These are phyloP conservation scores for Oropetium thomaeum DNA, from an alignment of 176 grass and related monocot species.

Conservation along the genomic window DNA sequence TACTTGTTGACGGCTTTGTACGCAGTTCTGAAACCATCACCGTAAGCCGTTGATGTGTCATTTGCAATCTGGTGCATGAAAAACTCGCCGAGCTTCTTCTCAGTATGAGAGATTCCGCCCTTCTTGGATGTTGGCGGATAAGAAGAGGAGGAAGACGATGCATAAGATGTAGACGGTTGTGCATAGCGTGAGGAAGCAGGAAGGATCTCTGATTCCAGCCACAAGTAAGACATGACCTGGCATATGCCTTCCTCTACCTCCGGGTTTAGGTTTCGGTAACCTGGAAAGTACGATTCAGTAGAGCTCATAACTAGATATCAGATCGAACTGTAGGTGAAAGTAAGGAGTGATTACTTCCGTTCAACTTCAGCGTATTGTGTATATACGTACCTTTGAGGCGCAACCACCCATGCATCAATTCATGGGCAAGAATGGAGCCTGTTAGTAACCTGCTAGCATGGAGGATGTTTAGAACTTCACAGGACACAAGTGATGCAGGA, in stretches of 20 bases:
- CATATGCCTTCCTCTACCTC: conserved; percentile 95
- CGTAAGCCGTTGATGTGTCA: conserved; percentile 75
- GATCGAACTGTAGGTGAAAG: neutral
- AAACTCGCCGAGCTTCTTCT: conserved; percentile 94
- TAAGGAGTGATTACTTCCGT: neutral
- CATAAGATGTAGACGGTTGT: conserved; percentile 50
- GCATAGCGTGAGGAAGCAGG: conserved; percentile 43
- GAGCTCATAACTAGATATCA: neutral
- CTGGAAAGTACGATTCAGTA: conserved; percentile 38
- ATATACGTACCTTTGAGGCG: conserved; percentile 78
- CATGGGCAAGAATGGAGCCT: conserved; percentile 94
- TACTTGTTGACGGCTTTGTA: conserved; percentile 71
- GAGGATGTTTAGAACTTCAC: conserved; percentile 2
- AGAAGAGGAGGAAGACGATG: conserved; percentile 63
- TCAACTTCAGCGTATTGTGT: neutral
- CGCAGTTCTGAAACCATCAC: conserved; percentile 88
- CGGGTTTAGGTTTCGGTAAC: conserved; percentile 62
- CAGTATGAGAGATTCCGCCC: conserved; percentile 73
- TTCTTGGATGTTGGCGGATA: conserved; percentile 63
- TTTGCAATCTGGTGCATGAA: conserved; percentile 96
- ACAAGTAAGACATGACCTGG: conserved; percentile 87
- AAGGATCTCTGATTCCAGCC: conserved; percentile 92
- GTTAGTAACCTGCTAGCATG: conserved; percentile 71
- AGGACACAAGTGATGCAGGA: neutral
- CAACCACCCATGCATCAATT: conserved; percentile 91